Evolutionary conservation across 345 rosid species (phyloP).

Genomic region (Euphorbia pulcherrima): DNA sequence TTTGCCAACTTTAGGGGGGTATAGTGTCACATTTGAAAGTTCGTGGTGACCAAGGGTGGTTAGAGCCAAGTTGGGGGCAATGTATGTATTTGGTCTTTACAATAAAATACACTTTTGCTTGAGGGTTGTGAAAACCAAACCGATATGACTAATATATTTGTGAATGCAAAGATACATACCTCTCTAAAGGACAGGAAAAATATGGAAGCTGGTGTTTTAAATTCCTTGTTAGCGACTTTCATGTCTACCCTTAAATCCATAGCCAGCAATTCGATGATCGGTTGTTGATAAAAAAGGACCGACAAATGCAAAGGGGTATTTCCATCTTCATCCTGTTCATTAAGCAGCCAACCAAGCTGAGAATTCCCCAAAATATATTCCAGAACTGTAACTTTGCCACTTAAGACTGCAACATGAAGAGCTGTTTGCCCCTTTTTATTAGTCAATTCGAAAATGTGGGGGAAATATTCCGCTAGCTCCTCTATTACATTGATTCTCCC

Average conservation of each 20-base stretch:
- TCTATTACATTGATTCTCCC: too few species aligned
- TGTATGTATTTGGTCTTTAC: too few species aligned
- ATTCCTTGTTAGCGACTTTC: neutral
- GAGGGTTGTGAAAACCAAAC: too few species aligned
- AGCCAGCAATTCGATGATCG: neutral
- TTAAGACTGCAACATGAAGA: conserved; percentile 33
- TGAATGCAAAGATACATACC: neutral
- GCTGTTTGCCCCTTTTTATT: conserved; percentile 17
- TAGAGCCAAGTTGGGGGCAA: too few species aligned
- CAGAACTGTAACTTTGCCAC: conserved; percentile 13
- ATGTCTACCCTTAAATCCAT: neutral
- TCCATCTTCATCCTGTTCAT: conserved; percentile 24
- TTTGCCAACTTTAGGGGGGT: too few species aligned
- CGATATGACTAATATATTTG: too few species aligned
- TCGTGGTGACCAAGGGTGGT: too few species aligned
- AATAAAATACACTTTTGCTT: too few species aligned
- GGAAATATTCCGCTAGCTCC: too few species aligned
- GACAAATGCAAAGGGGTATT: conserved; percentile 40
- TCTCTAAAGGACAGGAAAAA: neutral
- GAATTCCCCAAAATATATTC: conserved; percentile 4
- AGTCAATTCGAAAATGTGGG: neutral
- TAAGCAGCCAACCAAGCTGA: conserved; percentile 9
- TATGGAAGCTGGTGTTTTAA: neutral
- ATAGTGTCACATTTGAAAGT: too few species aligned
- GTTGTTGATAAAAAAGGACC: neutral